Evolutionary conservation across 352 stramenopile genomes (phyloP), one percentile per base, ranked within the genome.

Genomic region (Phytophthora brassicae): DNA sequence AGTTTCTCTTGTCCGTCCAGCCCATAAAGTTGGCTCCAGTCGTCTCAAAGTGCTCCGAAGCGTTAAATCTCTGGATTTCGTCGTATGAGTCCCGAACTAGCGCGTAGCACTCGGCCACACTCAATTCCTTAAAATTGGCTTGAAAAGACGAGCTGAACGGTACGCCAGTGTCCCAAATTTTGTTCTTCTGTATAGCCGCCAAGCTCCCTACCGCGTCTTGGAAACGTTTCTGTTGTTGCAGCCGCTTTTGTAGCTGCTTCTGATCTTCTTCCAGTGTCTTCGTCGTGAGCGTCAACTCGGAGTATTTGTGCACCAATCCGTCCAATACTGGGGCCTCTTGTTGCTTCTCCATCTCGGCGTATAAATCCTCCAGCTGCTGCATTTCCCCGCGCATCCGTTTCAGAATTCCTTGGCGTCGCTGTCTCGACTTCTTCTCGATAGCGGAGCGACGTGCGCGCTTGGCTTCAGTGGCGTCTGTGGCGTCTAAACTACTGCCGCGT

Each of bases 371-470:
- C 13, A 91, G 66, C 2, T 73, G 64, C 54, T 73, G 59, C 7
- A 88, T 64, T 14, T 91, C 72, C 9, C 81, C 63, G 17, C 78
- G 63, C 82, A 91, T 91, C 4, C 29, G 41, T 19, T 52, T 58
- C 2, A 81, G 56, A 1, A 60, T 14, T 17, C 43, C 56, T 35
- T 79, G 66, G 14, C 70, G 60, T 20, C 70, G 38, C 46, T 81
- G 73, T 22, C 73, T 42, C 20, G 73, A 89, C 54, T 85, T 83
- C 53, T 79, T 81, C 64, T 89, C 79, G 46, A 89, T 89, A 23
- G 77, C 79, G 6, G 79, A 86, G 29, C 79, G 74, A 22, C 79
- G 60, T 23, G 77, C 74, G 29, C 79, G 77, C 39, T 76, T 76
- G 29, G 35, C 38, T 41, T 76, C 59, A 3, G 22, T 70, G 61